Base-by-base conservation (phyloP, 495 filamentous ascomycete species). In the Penicillium lagena region DNA sequence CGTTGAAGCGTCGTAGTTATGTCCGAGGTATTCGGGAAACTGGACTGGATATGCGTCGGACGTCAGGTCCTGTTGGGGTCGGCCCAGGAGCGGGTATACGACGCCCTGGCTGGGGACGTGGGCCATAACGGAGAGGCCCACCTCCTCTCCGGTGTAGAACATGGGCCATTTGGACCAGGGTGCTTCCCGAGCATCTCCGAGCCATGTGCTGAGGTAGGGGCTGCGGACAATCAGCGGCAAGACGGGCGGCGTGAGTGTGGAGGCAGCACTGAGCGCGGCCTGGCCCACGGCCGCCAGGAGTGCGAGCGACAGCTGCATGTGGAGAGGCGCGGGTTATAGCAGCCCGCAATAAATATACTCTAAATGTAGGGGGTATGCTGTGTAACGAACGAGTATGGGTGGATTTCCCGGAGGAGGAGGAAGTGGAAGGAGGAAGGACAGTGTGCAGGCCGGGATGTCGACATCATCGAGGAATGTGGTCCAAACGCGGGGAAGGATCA, bases 161-260 rank as follows among this genome's bases (percentile, higher is more conserved):
- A 95, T 94, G 27, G 90, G 91, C 90, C 91, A 97, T 60, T 80
- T 80, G 30, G 80, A 76, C 90, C 91, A 97, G n/a, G 91, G 91
- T 13, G 70, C 72, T 11, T 85, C 80, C 38, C 91, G 79, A 30
- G 89, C 88, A 68, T 84, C 77, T 9, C 75, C 76, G 40, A 95
- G 63, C 89, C 90, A 96, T 10, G 89, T 86, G 54, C 87, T 95
- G 33, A 96, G 70, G 61, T 97, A 97, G 12, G 91, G 91, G 56
- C 87, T 96, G 27, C 91, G 82, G 29, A 97, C 90, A 49, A 86
- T 81, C 58, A 97, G 71, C 8, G 91, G 91, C 35, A 97, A 67
- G 7, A 94, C 87, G 1, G 89, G 87, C 17, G 91, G 91, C 1
- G 81, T 89, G 13, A 78, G 65, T 22, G 43, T 60, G 10, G 75